These are phyloP conservation scores for Sarocladium strictum DNA, from an alignment of 2,329 filamentous ascomycete species.

Conservation along the genomic window DNA sequence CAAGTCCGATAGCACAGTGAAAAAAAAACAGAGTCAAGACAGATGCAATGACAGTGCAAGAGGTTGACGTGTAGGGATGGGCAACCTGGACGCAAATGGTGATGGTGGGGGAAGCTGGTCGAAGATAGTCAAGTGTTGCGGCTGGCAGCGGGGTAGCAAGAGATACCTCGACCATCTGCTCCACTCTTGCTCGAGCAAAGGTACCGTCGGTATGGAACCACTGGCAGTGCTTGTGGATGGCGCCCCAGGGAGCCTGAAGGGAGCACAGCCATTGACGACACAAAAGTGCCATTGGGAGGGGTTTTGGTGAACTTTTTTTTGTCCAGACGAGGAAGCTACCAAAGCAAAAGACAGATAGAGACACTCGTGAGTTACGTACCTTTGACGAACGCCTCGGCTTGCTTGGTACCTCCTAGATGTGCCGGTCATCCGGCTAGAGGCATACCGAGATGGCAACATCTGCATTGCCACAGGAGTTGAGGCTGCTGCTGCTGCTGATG, in stretches of 20 bases:
- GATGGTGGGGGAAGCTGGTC: not conserved
- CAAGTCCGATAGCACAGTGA: not conserved
- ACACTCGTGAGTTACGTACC: not conserved
- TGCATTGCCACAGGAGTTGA: not conserved
- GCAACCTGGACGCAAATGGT: not conserved
- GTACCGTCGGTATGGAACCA: not conserved
- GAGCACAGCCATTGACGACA: not conserved
- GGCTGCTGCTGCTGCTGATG: not conserved
- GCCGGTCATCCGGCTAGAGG: not conserved
- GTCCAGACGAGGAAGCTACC: not conserved
- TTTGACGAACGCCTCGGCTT: not conserved
- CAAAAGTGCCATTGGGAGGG: not conserved
- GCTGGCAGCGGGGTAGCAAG: conserved; percentile 5
- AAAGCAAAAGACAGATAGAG: not conserved
- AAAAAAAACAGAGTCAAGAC: not conserved
- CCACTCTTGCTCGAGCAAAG: not conserved
- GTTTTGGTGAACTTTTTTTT: not conserved
- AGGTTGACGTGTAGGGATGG: not conserved
- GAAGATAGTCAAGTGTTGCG: not conserved
- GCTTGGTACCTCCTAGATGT: not conserved
- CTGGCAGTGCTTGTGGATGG: not conserved
- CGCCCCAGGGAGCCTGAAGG: not conserved
- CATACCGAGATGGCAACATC: not conserved
- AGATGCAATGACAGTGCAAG: not conserved
- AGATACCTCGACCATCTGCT: not conserved